A percentile compares a stretch with the other conserved stretches of the same genome.
These are phyloP conservation scores for Trypanosoma avium DNA, from an alignment of 208 protist genomes.

Conservation along the genomic window DNA sequence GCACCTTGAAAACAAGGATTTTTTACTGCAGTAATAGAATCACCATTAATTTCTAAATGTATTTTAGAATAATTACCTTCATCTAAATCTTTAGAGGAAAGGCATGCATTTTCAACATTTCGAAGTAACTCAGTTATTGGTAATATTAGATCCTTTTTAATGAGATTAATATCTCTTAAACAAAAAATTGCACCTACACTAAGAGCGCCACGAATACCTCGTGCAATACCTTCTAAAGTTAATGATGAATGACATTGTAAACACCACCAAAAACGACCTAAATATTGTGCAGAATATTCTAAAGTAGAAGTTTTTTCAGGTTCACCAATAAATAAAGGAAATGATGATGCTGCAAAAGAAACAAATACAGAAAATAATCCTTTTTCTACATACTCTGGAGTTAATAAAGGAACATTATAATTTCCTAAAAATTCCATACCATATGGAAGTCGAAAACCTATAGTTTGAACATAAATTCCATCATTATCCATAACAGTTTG, in stretches of 20 bases:
- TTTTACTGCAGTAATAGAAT: conserved; percentile 19
- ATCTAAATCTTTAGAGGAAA: neutral
- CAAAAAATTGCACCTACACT: conserved; percentile 63
- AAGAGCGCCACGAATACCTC: conserved; percentile 59
- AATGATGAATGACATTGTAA: conserved; percentile 51
- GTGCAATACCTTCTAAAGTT: conserved; percentile 33
- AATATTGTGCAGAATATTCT: conserved; percentile 38
- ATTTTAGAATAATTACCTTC: conserved; percentile 16
- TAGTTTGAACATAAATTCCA: conserved; percentile 49
- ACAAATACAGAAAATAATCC: conserved; percentile 25
- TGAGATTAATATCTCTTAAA: conserved; percentile 50
- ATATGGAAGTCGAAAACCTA: conserved; percentile 62
- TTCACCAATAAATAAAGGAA: conserved; percentile 17
- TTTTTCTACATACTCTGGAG: conserved; percentile 34
- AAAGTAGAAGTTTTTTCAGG: conserved; percentile 1
- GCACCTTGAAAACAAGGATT: conserved; percentile 41
- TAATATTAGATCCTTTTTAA: conserved; percentile 28
- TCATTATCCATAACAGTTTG: conserved; percentile 67
- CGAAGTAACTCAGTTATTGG: conserved; percentile 25
- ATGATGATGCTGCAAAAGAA: conserved; percentile 22
- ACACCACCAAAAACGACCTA: conserved; percentile 57
- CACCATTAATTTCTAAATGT: conserved; percentile 32
- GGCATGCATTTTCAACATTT: conserved; percentile 16
- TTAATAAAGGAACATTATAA: conserved; percentile 43
- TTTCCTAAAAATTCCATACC: conserved; percentile 86